A percentile compares a stretch with the other conserved stretches of the same genome.
phyloP scores from a whole-genome alignment of 305 asterid species.

The Salvia sclarea region DNA sequence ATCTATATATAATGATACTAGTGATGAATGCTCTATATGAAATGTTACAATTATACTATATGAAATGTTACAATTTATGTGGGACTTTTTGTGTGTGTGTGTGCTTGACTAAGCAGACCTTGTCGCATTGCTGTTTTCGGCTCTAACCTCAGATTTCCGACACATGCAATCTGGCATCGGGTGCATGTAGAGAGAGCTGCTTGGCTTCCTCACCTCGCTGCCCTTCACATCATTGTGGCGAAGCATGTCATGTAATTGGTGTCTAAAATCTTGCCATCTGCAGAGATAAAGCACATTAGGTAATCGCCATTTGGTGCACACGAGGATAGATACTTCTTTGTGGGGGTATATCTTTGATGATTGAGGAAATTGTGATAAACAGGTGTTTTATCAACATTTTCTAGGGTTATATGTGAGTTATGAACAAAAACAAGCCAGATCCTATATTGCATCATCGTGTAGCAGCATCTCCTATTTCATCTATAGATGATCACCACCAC shows the following conservation, averaged over 20 bases:
- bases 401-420: background rate
- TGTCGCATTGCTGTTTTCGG: constrained; percentile 47
- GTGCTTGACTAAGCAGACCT: constrained; percentile 34
- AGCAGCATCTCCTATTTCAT: background rate
- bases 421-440: background rate
- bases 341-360: background rate
- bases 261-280: constrained; percentile 74
- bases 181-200: constrained; percentile 73
- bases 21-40: constrained; percentile 31
- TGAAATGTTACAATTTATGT: constrained; percentile 18
- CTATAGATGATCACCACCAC: background rate
- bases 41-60: constrained; percentile 33
- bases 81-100: background rate
- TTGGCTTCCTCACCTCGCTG: constrained; percentile 65
- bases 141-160: constrained; percentile 43
- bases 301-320: background rate
- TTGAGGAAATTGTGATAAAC: too few relatives aligned
- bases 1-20: constrained; percentile 4
- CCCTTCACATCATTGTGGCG: constrained; percentile 81
- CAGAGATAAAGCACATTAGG: background rate
- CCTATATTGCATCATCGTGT: too few relatives aligned
- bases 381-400: background rate
- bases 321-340: background rate
- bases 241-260: constrained; percentile 82
- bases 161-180: constrained; percentile 99